Evolutionary conservation across 2,329 filamentous ascomycete genomes (phyloP), one percentile per base, ranked within the genome.

Genomic region (Ceratocystis destructans): DNA sequence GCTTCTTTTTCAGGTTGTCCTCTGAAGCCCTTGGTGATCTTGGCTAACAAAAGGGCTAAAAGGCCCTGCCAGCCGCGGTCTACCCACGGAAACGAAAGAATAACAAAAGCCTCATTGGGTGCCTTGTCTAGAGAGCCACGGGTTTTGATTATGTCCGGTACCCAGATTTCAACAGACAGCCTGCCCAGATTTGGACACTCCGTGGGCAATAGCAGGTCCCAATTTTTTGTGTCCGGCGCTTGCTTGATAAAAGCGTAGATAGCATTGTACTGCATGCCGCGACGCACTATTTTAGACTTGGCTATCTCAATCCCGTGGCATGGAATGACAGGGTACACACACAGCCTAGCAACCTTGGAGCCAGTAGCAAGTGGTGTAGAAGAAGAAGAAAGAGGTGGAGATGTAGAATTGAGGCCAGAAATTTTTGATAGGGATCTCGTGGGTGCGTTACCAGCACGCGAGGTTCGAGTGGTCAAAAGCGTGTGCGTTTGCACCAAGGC

Each of bases 281-380:
- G 83, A 5, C 83, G 77, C 59, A 89, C 76, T 17, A 94, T 80
- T 65, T 83, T 81, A 68, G 83, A 83, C 68, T 80, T 77, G 64
- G 82, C 76, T 61, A 96, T 75, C 75, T 94, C 89, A 65, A 96
- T 84, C 33, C 87, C 88, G 66, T 78, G 79, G 74, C 90, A 96
- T 66, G 88, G 90, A 76, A 95, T 93, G 74, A 96, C 77, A 0
- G 92, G 91, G 74, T 94, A 93, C 68, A 91, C 82, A 76, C 86
- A 87, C 64, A 96, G 78, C 20, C 64, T 57, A 12, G 41, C 66
- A n/a, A 68, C 61, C 66, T 87, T 88, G 74, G 90, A 75, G 64
- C 82, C 73, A 22, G 66, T 69, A 5, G 71, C 66, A 6, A 62
- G 17, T 17, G 25, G 25, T n/a, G 20, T 25, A 20, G 61, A 12